Base-by-base conservation (phyloP, 2,329 filamentous ascomycete species). In the Ascochyta clinopodiicola region DNA sequence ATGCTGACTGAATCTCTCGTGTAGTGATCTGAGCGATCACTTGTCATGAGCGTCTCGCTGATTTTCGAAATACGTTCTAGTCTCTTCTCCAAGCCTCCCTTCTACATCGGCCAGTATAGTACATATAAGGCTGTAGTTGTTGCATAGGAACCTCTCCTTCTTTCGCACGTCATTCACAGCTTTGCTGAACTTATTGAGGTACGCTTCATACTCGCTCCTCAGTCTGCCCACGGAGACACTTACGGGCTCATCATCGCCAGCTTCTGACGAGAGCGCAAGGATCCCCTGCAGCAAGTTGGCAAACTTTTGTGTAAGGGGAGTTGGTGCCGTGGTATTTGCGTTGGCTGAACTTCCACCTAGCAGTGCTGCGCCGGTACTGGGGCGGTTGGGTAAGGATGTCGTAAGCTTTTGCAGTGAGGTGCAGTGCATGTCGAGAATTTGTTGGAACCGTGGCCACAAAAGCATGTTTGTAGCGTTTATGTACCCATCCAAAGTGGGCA, bases 391-490 rank as follows among this genome's bases (percentile, higher is more conserved):
- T 1, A 82, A 66, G 0, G 77, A 75, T 2, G 75, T 74, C 2
- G 82, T 81, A 40, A 81, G 77, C 56, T 82, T 83, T 46, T 89
- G 89, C 32, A 99, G 83, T 0, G 91, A 96, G 49, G 96, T 92
- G 77, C 90, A 92, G 73, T 99, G 95, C 51, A 88, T 84, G 72
- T 96, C 93, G 87, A 99, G 96, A 66, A 96, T 88, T 52, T 91
- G 86, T 76, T 99, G 96, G 68, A 99, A 90, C 24, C 94, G 88
- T 7, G 95, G 95, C 95, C 95, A 99, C 6, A 99, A 85, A 2
- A 95, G 85, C 92, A 99, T 99, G 70, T 90, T 93, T 5, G 92
- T 96, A 40, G 87, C 93, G 73, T 99, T 99, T 72, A 97, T 88
- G 72, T 99, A 99, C 35, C 86, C 84, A 70, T 99, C 95, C 2